Conservation (phyloP, 768 basidiomycete genomes). For the Coprinopsis cinerea region DNA sequence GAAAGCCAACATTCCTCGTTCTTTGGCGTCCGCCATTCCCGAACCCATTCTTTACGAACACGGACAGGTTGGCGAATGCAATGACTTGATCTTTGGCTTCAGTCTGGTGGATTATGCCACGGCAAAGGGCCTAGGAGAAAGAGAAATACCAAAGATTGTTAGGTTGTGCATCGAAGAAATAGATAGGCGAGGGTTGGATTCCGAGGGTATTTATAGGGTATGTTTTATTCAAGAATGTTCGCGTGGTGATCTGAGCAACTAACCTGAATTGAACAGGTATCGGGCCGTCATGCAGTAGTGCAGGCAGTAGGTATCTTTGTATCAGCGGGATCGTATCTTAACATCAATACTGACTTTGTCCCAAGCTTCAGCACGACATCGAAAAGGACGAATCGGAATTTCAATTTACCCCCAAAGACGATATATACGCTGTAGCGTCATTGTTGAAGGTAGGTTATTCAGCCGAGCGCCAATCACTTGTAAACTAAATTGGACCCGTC, state of each 20-base stretch:
- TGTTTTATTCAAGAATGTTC: constrained; percentile 15
- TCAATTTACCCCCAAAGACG: constrained; percentile 68
- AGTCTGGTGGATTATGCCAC: constrained; percentile 86
- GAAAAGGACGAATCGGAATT: constrained; percentile 79
- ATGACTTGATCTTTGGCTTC: constrained; percentile 86
- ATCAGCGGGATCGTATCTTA: too few relatives aligned
- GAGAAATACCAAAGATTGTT: constrained; percentile 74
- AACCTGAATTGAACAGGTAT: too few relatives aligned
- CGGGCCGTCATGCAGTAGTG: constrained; percentile 79
- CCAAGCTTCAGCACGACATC: constrained; percentile 77
- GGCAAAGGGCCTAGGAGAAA: constrained; percentile 64
- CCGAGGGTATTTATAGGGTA: constrained; percentile 79
- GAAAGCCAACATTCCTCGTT: constrained; percentile 50
- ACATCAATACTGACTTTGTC: neutral
- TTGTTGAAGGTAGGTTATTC: constrained; percentile 64
- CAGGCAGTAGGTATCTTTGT: constrained; percentile 52
- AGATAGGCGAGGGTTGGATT: constrained; percentile 70
- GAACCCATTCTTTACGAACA: constrained; percentile 72
- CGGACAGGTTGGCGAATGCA: constrained; percentile 77
- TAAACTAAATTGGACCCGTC: constrained; percentile 9
- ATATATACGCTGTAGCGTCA: constrained; percentile 79
- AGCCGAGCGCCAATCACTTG: neutral
- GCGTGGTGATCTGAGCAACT: too few relatives aligned
- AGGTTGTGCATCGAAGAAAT: constrained; percentile 78
- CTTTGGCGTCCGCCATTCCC: constrained; percentile 60